Base-by-base conservation (phyloP, 345 rosid species). In the Bruguiera gymnorhiza region DNA sequence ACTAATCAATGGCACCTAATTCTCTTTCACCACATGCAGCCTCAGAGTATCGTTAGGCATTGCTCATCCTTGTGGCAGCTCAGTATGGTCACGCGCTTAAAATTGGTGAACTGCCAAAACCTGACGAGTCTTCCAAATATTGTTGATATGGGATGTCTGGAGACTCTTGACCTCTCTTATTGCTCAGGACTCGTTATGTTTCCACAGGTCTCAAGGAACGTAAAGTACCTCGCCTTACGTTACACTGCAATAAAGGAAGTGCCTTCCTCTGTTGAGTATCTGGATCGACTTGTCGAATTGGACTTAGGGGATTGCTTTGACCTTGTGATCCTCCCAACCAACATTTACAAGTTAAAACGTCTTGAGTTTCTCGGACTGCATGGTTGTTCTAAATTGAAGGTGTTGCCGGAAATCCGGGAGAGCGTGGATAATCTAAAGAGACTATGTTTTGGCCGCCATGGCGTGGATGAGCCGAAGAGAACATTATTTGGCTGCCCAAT, bases 41-140 rank as follows among this genome's bases (percentile, higher is more conserved):
- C 48, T 39, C 0, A 9, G 48, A 39, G 6, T 39, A 10, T 39
- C 9, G 13, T 39, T 10, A 10, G 3, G 15, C 48, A 39, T 10
- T 39, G 3, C 48, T 39, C 48, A 39, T 39, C 48, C 16, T 2
- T 10, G 13, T 10, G 48, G 4, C 48, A 39, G 9, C 9, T 39
- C 48, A 39, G 15, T 39, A 3, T 2, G 4, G 0, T 43, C 3
- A 43, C 50, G 18, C 15, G 3, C 50, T 2, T 43, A 0, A 43
- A 16, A 2, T 13, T 43, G 50, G 0, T 0, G 16, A 2, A 13
- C 50, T 11, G 18, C 50, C 0, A 48, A 58, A 27, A 20, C 26
- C 58, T 59, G 6, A 67, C 1, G 39, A 67, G 30, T 67, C 52
- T 67, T 4, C 70, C 70, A 16, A 54, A 60, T 51, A 23, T 21